phyloP scores from a whole-genome alignment of 495 filamentous ascomycete species.

The Trichoderma reesei region DNA sequence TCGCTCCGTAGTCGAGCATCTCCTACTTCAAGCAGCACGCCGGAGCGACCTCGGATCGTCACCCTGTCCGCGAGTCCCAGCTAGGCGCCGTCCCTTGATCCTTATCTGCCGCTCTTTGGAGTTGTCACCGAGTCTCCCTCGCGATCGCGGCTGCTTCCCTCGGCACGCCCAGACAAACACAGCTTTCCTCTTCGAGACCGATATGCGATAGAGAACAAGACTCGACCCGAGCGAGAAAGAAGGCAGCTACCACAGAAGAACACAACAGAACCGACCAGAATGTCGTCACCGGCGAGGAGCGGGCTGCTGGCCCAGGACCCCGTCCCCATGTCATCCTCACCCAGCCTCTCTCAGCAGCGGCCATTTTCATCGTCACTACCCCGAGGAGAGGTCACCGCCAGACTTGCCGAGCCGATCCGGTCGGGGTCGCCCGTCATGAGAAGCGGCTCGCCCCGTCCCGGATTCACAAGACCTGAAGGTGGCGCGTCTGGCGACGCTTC shows the following conservation, averaged over 20 bases:
- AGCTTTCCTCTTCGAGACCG: background rate
- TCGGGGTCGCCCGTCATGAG: constrained; percentile 32
- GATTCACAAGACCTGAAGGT: constrained; percentile 33
- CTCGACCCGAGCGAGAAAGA: background rate
- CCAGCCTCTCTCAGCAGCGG: constrained; percentile 34
- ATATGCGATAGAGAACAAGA: constrained; percentile 9
- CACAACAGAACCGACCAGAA: constrained; percentile 15
- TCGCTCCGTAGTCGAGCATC: background rate
- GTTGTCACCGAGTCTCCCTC: constrained; percentile 1
- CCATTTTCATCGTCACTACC: constrained; percentile 35
- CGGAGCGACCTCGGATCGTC: background rate
- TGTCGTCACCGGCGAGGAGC: constrained; percentile 26
- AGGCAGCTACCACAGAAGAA: background rate
- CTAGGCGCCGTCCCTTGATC: background rate
- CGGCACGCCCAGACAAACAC: background rate
- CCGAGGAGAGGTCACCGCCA: constrained; percentile 59
- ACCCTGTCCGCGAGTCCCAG: background rate
- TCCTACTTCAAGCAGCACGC: background rate
- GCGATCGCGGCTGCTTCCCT: background rate
- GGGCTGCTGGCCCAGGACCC: constrained; percentile 27
- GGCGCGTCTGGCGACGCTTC: constrained; percentile 17
- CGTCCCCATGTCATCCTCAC: constrained; percentile 35
- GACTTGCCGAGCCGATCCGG: constrained; percentile 60
- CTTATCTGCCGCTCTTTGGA: background rate
- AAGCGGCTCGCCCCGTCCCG: constrained; percentile 9